phyloP scores from a whole-genome alignment of 805 yeast species.

The Maudiozyma turicensis region DNA sequence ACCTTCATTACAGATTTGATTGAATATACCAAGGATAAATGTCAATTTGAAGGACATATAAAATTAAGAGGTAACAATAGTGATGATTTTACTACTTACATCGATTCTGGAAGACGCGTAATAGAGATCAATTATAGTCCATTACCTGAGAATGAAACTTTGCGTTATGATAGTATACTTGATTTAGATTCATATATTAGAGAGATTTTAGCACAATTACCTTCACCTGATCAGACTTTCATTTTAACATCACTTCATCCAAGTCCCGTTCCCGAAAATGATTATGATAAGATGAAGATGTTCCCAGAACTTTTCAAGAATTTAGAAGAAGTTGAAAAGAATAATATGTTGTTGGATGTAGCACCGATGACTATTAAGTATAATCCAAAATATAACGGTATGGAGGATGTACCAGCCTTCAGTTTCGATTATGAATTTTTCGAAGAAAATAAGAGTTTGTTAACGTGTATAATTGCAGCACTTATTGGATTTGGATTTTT shows the following conservation, averaged over 20 bases:
- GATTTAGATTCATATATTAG: constrained; percentile 41
- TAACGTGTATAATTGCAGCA: constrained; percentile 14
- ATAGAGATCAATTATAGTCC: constrained; percentile 48
- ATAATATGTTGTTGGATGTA: constrained; percentile 31
- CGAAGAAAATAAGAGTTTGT: constrained; percentile 12
- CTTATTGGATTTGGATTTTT: constrained; percentile 9
- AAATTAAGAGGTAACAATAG: constrained; percentile 28
- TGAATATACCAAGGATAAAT: constrained; percentile 11
- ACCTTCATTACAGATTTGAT: constrained; percentile 15
- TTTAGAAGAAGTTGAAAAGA: constrained; percentile 40
- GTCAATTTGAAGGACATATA: constrained; percentile 18
- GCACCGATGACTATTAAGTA: constrained; percentile 26
- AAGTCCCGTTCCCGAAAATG: constrained; percentile 4
- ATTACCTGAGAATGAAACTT: constrained; percentile 32
- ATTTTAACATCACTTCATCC: constrained; percentile 41
- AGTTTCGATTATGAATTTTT: constrained; percentile 20
- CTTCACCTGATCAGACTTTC: constrained; percentile 62
- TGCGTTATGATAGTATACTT: constrained; percentile 29
- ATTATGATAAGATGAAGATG: constrained; percentile 1
- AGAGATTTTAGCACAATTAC: constrained; percentile 52
- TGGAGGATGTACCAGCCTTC: constrained; percentile 9
- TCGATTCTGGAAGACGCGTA: constrained; percentile 54
- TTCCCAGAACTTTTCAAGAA: constrained; percentile 8
- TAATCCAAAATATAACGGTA: constrained; percentile 22
- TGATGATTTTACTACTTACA: constrained; percentile 45